Base-by-base conservation (phyloP, 805 yeast genomes). In the Saccharomycopsis sp. region DNA sequence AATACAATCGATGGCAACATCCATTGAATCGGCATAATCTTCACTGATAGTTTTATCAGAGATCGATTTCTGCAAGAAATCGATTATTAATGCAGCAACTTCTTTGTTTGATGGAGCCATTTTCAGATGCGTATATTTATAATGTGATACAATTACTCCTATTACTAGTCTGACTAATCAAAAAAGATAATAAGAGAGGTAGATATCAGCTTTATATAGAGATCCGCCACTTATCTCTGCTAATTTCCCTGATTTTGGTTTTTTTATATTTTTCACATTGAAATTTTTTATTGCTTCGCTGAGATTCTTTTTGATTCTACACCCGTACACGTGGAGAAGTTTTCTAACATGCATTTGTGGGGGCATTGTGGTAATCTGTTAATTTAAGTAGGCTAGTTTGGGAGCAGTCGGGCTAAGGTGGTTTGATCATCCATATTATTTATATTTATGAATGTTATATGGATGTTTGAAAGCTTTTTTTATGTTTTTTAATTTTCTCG, bases 1-100 rank as follows among this genome's bases (percentile, higher is more conserved):
- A 59, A 94, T 82, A 75, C 97, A 90, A 68, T 90, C 97, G 64
- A 91, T 80, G 61, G 98, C 98, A 55, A 93, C 96, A 64, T 91
- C 97, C 65, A 93, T 78, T 8, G 97, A 89, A 65, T 94, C 98
- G 58, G 79, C 78, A 69, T 85, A 89, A 63, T 93, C 98, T 62
- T 84, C 87, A 42, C 86, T 73, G 52, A 92, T 81, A 50, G 80
- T 80, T 50, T 88, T 87, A 62, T 79, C 78, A 52, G 78, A 69
- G 19, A 87, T 80, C 9, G 88, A 73, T 17, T 75, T 66, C 65
- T 81, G 78, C 65, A 94, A 78, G 70, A 85, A 93, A 61, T 83
- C 81, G 52, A 90, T 84, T 64, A 93, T 85, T 55, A 89, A 82
- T 54, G 83, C 75, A 1, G 96, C 93, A 54, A 83, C 75, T 60